Base-by-base conservation (phyloP, 495 filamentous ascomycete species). In the Hypoxylon perforatum region DNA sequence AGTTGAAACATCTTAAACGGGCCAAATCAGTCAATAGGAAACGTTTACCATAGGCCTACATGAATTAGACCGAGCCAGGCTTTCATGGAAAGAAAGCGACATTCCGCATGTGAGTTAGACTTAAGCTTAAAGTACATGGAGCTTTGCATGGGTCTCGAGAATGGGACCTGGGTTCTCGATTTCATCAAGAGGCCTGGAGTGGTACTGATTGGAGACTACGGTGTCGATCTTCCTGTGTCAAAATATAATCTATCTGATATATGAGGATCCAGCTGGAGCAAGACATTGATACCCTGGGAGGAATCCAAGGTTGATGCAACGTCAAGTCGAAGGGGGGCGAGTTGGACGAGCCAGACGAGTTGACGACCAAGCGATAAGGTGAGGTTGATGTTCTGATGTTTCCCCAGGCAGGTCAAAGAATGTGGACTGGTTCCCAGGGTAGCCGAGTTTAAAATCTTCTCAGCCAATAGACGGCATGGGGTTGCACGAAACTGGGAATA, bases 381-480 rank as follows among this genome's bases (percentile, higher is more conserved):
- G 48, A 36, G 48, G 48, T 38, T 44, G 52, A 58, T 11, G 39
- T 63, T 9, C 48, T 57, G n/a, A n/a, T n/a, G n/a, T n/a, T n/a
- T n/a, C n/a, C n/a, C 19, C 22, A 33, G 55, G 53, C 21, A 48
- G 48, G n/a, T 51, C 39, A 35, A 45, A 23, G 57, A 39, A 59
- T 41, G 65, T 45, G 39, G 45, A 57, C 41, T 12, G 21, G 41
- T 57, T 10, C 38, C 46, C 35, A 42, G 25, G 46, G 54, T 60
- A 23, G 39, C 53, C 39, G 47, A 44, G 51, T 51, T 63, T 46
- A 19, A 30, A 63, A 41, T 42, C 59, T 47, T 55, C 69, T 54
- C 56, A 66, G 69, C 72, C 72, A 74, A 74, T 74, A 3, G 41
- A 69, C 61, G 57, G 66, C 57, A 61, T 61, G 60, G 51, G 45